phyloP scores from a whole-genome alignment of 1,139 yeast species.

The Yueomyces sp. region DNA sequence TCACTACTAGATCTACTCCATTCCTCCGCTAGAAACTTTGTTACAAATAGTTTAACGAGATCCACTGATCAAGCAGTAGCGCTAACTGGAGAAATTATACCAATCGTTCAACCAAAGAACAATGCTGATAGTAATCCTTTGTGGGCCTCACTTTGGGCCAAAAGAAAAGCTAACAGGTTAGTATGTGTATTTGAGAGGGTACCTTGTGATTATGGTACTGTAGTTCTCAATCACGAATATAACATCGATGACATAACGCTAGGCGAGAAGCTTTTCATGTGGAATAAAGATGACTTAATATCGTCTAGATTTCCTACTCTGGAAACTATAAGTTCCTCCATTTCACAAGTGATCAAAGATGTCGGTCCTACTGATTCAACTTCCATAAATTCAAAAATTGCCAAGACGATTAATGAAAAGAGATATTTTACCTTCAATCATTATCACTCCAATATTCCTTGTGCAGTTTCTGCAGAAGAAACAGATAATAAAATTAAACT shows the following conservation, averaged over 20 bases:
- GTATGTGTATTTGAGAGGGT: conserved; percentile 85
- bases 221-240: conserved; percentile 29
- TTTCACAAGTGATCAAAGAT: conserved; percentile 19
- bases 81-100: conserved; percentile 45
- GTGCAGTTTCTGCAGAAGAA: conserved; percentile 54
- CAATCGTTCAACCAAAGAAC: conserved; percentile 30
- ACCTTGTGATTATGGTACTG: conserved; percentile 66
- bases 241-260: conserved; percentile 11
- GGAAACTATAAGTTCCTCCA: conserved; percentile 18
- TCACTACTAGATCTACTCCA: conserved; percentile 69
- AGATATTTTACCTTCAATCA: conserved; percentile 53
- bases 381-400: conserved; percentile 29
- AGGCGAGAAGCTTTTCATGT: conserved; percentile 12
- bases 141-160: conserved; percentile 87
- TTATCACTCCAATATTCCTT: conserved; percentile 38
- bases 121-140: conserved; percentile 33
- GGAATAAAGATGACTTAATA: conserved; percentile 21
- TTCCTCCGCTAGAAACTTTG: conserved; percentile 59
- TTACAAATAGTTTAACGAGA: conserved; percentile 40
- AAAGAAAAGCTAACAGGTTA: conserved; percentile 54
- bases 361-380: conserved; percentile 22
- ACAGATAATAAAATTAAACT: conserved; percentile 34
- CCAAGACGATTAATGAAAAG: conserved; percentile 36
- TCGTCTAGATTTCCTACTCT: conserved; percentile 7
- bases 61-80: conserved; percentile 30